These are phyloP conservation scores for Phalaenopsis hybrid DNA, from an alignment of 116 monocot genomes.

Conservation along the genomic window DNA sequence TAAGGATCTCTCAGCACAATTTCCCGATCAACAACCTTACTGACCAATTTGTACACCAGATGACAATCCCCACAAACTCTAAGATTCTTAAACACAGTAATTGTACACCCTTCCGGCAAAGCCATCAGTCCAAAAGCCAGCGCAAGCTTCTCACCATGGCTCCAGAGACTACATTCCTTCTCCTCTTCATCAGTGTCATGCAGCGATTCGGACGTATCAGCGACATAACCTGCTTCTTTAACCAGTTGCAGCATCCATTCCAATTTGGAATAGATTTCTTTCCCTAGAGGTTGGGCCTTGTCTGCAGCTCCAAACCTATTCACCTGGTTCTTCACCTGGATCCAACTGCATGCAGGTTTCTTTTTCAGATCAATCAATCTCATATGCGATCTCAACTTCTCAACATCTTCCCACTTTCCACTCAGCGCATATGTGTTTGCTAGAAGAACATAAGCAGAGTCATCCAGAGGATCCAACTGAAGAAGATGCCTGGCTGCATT, in stretches of 20 bases:
- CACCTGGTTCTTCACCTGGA: conserved; percentile 59
- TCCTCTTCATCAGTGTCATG: conserved; percentile 85
- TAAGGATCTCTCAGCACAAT: conserved; percentile 70
- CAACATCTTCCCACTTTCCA: conserved; percentile 60
- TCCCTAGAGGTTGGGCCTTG: conserved; percentile 22
- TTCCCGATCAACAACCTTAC: conserved; percentile 29
- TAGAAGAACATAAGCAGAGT: conserved; percentile 81
- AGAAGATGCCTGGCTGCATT: conserved; percentile 62
- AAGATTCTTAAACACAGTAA: conserved; percentile 70
- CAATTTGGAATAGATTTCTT: conserved; percentile 38
- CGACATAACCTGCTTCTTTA: conserved; percentile 42
- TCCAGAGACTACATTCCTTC: conserved; percentile 69
- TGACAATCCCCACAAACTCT: conserved; percentile 83
- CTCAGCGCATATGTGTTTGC: conserved; percentile 63
- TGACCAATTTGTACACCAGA: conserved; percentile 60
- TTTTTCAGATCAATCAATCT: conserved; percentile 56
- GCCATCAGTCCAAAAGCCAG: conserved; percentile 58
- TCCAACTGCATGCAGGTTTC: conserved; percentile 73
- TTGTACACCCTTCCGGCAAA: conserved; percentile 33
- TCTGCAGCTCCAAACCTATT: conserved; percentile 54
- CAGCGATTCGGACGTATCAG: conserved; percentile 49
- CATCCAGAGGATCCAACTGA: conserved; percentile 57
- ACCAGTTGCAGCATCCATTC: conserved; percentile 44
- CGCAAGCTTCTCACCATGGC: conserved; percentile 69
- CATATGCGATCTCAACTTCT: conserved; percentile 50